Evolutionary conservation across 148 eudicot genomes (phyloP).

Genomic region (Hydrangea macrophylla): DNA sequence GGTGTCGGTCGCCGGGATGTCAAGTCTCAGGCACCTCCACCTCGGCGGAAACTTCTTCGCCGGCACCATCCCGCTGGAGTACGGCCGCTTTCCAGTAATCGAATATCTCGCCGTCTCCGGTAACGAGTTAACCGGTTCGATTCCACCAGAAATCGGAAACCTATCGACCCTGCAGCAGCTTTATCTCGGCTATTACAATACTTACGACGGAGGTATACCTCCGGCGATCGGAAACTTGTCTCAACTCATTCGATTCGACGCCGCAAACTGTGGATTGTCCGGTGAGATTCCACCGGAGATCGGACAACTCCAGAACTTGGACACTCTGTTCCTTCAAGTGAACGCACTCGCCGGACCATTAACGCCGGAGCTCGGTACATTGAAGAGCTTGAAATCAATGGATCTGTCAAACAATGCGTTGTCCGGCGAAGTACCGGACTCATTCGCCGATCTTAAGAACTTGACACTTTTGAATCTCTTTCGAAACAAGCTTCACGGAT

Average conservation of each 20-base stretch:
- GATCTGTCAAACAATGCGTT: conserved; percentile 82
- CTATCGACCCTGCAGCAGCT: conserved; percentile 51
- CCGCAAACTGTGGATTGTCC: conserved; percentile 76
- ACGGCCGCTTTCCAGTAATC: conserved; percentile 48
- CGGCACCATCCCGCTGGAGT: conserved; percentile 66
- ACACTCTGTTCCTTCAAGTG: conserved; percentile 80
- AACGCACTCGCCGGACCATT: conserved; percentile 57
- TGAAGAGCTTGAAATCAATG: conserved; percentile 68
- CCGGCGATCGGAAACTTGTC: conserved; percentile 70
- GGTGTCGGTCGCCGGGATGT: conserved; percentile 21
- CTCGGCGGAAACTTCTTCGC: conserved; percentile 78
- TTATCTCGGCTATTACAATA: conserved; percentile 76
- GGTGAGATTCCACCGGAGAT: conserved; percentile 76
- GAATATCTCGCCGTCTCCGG: conserved; percentile 90
- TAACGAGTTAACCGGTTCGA: conserved; percentile 57
- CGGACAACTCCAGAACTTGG: conserved; percentile 60
- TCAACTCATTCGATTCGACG: conserved; percentile 60
- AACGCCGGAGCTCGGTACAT: conserved; percentile 49
- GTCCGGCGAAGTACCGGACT: conserved; percentile 62
- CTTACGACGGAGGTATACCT: conserved; percentile 57
- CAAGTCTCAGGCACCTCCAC: conserved; percentile 54
- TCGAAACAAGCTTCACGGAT: conserved; percentile 75
- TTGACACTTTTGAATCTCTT: conserved; percentile 72
- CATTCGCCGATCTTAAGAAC: conserved; percentile 52
- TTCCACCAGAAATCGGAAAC: conserved; percentile 73